Evolutionary conservation across 805 yeast species (phyloP), one percentile per base, ranked within the genome.

Genomic region (Torulaspora indica): DNA sequence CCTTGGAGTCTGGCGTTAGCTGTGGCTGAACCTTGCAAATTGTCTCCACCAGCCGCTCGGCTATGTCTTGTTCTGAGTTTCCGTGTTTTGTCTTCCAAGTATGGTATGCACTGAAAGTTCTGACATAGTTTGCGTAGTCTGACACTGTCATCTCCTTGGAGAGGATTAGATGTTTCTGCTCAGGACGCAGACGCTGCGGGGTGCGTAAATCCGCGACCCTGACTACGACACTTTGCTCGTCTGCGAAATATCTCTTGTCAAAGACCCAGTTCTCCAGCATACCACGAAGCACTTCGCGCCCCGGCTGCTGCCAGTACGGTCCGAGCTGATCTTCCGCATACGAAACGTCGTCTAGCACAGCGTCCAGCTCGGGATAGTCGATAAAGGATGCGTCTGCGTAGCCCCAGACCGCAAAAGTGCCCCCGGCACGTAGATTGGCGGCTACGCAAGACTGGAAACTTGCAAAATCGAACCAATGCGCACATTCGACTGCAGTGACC

Each of bases 221-320:
- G 43, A 66, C 55, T 39, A 66, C 63, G 29, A 51, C 60, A 8
- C 64, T 61, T 34, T 58, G 51, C 8, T 71, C 57, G 46, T 79
- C 74, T 1, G 57, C 51, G 58, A 73, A 85, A 10, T 55, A 46
- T 2, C 63, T 68, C 0, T 27, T 13, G 20, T 56, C 51, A 4
- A 60, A 41, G 5, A 45, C 37, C 14, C 41, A 42, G 22, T 55
- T 54, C 17, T 34, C 40, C 49, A 75, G 71, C 45, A 72, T 56
- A 5, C 66, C 49, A 40, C 81, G 67, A 27, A 90, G 62, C 10
- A 75, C 66, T 5, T 57, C 42, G 38, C 95, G 70, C 0, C 96
- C 97, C 0, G 95, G 93, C 53, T 82, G 84, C 55, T 86, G 85
- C 97, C 97, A 90, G 58, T 78, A 78, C 12, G 61, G 56, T 10